Evolutionary conservation across 2,329 filamentous ascomycete genomes (phyloP).

Genomic region (Apiospora phragmitis): DNA sequence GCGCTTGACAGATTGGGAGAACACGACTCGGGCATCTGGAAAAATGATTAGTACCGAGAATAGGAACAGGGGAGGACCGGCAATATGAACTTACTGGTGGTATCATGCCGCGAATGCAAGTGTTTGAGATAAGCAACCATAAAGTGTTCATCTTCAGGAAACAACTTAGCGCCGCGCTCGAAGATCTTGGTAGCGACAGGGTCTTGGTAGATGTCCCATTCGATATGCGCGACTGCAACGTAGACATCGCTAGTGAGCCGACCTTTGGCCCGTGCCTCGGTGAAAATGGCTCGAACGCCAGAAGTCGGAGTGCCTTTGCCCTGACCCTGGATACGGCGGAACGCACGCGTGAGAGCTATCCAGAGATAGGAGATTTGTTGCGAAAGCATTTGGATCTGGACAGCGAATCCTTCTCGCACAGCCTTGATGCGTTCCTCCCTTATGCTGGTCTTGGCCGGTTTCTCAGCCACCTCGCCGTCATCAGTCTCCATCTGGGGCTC

Average conservation of each 20-base stretch:
- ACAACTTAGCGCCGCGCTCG: conserved; percentile 88
- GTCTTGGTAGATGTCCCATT: conserved; percentile 95
- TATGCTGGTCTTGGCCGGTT: conserved; percentile 48
- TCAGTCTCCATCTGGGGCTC: conserved; percentile 48
- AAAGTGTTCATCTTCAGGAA: conserved; percentile 90
- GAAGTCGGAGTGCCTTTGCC: conserved; percentile 59
- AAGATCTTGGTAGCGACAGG: conserved; percentile 92
- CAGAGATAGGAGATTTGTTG: conserved; percentile 89
- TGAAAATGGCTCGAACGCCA: conserved; percentile 85
- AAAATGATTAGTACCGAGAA: conserved; percentile 17
- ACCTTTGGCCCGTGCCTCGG: conserved; percentile 82
- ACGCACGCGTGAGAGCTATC: conserved; percentile 92
- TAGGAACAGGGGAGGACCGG: conserved; percentile 17
- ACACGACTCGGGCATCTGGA: conserved; percentile 87
- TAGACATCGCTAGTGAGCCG: conserved; percentile 94
- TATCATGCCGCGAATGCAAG: conserved; percentile 86
- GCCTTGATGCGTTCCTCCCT: conserved; percentile 65
- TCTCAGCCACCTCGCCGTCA: conserved; percentile 47
- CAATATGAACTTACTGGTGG: conserved; percentile 71
- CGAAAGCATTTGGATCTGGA: conserved; percentile 74
- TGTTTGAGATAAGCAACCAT: conserved; percentile 96
- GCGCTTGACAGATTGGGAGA: conserved; percentile 88
- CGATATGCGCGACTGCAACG: conserved; percentile 87
- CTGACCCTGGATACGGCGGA: conserved; percentile 91
- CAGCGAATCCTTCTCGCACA: conserved; percentile 66